These are phyloP conservation scores for Rhodomyrtus tomentosa DNA, from an alignment of 345 rosid species.

Conservation along the genomic window DNA sequence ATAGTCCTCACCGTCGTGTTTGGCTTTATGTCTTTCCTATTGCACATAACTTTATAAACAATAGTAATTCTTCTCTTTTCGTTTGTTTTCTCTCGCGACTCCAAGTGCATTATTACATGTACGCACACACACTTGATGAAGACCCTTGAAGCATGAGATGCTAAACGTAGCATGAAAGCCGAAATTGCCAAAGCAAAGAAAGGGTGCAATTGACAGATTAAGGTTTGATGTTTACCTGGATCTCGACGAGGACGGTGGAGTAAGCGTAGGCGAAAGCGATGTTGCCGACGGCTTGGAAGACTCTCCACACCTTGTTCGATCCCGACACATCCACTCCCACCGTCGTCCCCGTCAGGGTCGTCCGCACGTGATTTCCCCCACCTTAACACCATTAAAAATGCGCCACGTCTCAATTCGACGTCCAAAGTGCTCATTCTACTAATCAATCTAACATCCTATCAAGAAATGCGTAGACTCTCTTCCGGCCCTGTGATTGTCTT, in stretches of 20 bases:
- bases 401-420: not conserved
- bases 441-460: not conserved
- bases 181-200: not conserved
- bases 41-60: not conserved
- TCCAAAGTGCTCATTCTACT: not conserved
- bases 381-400: not conserved
- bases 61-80: not conserved
- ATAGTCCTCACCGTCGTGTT: not conserved
- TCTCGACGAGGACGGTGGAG: conserved; percentile 70
- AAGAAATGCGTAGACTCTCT: not conserved
- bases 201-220: not conserved
- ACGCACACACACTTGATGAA: not conserved
- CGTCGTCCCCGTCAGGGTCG: conserved; percentile 38
- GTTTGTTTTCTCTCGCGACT: not conserved
- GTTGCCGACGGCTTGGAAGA: conserved; percentile 71
- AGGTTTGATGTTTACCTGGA: conserved; percentile 41
- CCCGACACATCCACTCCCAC: conserved; percentile 63
- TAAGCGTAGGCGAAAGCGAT: conserved; percentile 83
- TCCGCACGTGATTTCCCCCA: conserved; percentile 29
- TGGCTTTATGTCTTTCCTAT: not conserved
- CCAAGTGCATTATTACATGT: not conserved
- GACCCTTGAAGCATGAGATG: not conserved
- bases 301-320: conserved; percentile 66
- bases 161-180: not conserved
- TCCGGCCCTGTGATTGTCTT: not conserved